Percentiles rank a stretch among this genome's conserved stretches.
Conservation (phyloP, 179 eudicot genomes). For the Spinacia oleracea region DNA sequence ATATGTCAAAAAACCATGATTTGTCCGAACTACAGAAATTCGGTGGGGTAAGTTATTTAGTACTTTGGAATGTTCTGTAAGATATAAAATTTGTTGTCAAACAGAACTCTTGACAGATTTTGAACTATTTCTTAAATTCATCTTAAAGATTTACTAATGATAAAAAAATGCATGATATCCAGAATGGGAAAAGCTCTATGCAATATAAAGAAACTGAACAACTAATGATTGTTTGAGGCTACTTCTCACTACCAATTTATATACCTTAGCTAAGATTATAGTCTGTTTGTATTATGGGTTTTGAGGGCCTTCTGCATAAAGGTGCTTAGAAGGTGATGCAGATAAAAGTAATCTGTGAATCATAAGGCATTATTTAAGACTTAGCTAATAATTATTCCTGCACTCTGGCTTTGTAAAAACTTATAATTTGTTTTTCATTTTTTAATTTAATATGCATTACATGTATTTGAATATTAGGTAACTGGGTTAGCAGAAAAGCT, state of each 20-base stretch:
- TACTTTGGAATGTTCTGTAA: neutral
- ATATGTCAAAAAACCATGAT: slow-evolving; percentile 66
- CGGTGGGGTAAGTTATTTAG: slow-evolving; percentile 55
- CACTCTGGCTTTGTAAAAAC: neutral
- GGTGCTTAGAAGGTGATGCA: too few relatives aligned
- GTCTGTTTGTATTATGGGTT: too few relatives aligned
- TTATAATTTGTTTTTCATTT: too few relatives aligned
- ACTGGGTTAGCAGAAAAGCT: slow-evolving; percentile 55
- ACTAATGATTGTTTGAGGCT: neutral
- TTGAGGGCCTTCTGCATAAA: too few relatives aligned
- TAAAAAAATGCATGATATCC: neutral
- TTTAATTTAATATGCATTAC: neutral
- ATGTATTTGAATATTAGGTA: slow-evolving; percentile 39
- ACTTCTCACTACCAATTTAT: neutral
- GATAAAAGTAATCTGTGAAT: too few relatives aligned
- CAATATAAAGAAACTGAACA: neutral
- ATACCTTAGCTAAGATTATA: neutral
- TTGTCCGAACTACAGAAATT: slow-evolving; percentile 44
- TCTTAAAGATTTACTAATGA: too few relatives aligned
- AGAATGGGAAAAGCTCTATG: neutral
- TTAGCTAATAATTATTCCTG: too few relatives aligned
- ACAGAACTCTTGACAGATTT: neutral
- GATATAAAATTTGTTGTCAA: too few relatives aligned
- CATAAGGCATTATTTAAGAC: neutral
- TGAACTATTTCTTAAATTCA: neutral